phyloP scores from a whole-genome alignment of 768 basidiomycete genomes.

The Tremella yokohamensis region DNA sequence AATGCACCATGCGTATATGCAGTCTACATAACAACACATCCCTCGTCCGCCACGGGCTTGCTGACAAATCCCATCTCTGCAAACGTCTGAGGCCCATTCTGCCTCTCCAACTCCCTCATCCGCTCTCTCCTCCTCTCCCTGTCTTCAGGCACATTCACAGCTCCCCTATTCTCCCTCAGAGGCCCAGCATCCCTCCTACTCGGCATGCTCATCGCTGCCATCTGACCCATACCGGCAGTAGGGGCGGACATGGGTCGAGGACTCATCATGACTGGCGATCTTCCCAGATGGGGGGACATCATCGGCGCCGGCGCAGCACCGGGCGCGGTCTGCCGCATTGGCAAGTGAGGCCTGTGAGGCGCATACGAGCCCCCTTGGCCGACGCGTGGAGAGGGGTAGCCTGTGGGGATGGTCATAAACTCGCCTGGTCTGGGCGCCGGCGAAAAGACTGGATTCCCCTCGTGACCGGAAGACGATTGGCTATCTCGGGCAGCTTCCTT shows the following conservation, averaged over 20 bases:
- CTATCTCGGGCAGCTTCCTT: constrained; percentile 2
- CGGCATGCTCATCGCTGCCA: neutral
- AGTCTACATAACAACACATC: constrained; percentile 77
- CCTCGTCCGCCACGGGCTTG: constrained; percentile 71
- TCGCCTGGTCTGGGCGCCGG: constrained; percentile 9
- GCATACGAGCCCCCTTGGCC: neutral
- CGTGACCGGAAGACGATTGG: neutral
- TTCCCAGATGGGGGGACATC: no score
- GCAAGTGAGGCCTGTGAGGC: constrained; percentile 2
- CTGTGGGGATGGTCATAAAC: neutral
- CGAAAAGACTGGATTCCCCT: constrained; percentile 11
- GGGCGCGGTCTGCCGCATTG: no score
- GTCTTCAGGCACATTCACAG: constrained; percentile 1
- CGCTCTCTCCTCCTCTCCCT: neutral
- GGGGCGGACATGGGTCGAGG: neutral
- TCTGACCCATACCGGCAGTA: neutral
- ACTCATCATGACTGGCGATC: neutral
- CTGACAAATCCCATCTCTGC: constrained; percentile 90
- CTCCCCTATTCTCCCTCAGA: neutral
- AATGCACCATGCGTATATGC: no score
- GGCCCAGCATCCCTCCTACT: neutral
- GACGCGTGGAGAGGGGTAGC: constrained; percentile 3
- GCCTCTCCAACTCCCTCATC: constrained; percentile 1
- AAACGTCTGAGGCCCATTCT: constrained; percentile 67
- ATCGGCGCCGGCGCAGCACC: neutral